phyloP scores from a whole-genome alignment of 768 basidiomycete genomes.

The Suillus plorans region DNA sequence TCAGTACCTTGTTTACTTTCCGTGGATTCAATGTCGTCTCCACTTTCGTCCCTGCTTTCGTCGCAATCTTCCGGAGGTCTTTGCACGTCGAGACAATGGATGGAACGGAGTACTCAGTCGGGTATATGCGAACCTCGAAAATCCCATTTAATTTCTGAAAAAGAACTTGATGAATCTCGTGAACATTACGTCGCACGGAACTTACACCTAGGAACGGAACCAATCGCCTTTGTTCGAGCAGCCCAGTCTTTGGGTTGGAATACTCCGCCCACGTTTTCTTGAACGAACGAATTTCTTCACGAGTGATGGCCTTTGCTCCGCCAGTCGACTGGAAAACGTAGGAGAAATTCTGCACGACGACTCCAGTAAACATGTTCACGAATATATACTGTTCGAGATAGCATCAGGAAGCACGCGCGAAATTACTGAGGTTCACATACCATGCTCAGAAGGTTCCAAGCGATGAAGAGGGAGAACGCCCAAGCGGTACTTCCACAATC shows the following conservation, averaged over 20 bases:
- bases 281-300: constrained; percentile 91
- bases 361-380: constrained; percentile 95
- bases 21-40: constrained; percentile 48
- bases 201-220: constrained; percentile 82
- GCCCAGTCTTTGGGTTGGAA: constrained; percentile 75
- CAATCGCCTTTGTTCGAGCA: constrained; percentile 68
- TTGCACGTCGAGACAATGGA: constrained; percentile 57
- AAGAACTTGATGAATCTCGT: constrained; percentile 5
- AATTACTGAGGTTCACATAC: constrained; percentile 38
- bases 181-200: constrained; percentile 8
- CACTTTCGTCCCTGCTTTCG: constrained; percentile 34
- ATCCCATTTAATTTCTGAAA: constrained; percentile 76
- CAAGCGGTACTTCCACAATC: constrained; percentile 88
- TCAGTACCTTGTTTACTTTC: constrained; percentile 58
- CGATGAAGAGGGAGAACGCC: constrained; percentile 86
- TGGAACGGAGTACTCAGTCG: constrained; percentile 59
- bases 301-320: constrained; percentile 76
- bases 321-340: constrained; percentile 90
- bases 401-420: neutral
- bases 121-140: constrained; percentile 88
- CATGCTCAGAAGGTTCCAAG: constrained; percentile 96
- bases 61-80: constrained; percentile 33
- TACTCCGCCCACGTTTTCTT: constrained; percentile 93
- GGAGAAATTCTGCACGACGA: constrained; percentile 93
- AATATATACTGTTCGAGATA: constrained; percentile 76